These are phyloP conservation scores for Puccinellia tenuiflora DNA, from an alignment of 176 grass and related monocot species.

Conservation along the genomic window DNA sequence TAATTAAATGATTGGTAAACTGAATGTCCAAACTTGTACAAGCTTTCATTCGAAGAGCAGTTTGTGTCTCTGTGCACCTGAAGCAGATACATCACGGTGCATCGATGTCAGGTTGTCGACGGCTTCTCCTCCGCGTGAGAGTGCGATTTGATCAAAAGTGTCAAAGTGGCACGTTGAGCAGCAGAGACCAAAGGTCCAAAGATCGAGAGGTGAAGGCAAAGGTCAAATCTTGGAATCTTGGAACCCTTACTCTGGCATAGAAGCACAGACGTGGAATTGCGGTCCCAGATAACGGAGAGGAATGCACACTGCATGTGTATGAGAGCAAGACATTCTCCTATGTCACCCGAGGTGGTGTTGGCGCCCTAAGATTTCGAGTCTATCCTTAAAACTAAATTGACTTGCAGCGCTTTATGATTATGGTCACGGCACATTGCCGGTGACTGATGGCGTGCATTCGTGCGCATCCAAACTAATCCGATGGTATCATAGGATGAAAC, in stretches of 20 bases:
- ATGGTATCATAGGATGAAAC: too few relatives aligned
- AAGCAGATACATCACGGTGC: neutral
- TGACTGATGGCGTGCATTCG: too few relatives aligned
- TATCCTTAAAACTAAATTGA: too few relatives aligned
- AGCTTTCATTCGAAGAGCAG: neutral
- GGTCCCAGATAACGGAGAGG: neutral
- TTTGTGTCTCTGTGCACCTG: neutral
- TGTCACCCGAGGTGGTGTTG: neutral
- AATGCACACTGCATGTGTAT: neutral
- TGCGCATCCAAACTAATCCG: too few relatives aligned
- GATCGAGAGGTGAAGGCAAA: neutral
- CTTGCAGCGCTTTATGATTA: too few relatives aligned
- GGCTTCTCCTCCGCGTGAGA: neutral
- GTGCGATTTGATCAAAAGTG: neutral
- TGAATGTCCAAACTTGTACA: neutral
- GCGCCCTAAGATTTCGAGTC: too few relatives aligned
- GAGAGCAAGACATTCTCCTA: neutral
- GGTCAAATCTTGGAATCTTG: neutral
- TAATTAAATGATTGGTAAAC: neutral
- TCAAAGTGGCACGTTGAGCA: neutral
- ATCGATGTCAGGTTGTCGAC: neutral
- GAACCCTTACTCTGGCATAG: neutral
- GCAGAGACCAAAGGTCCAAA: neutral
- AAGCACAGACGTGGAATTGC: neutral
- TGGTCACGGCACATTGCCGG: too few relatives aligned